These are phyloP conservation scores for Pelargonium myrrhifolium DNA, from an alignment of 441 rosid genomes.

Conservation along the genomic window DNA sequence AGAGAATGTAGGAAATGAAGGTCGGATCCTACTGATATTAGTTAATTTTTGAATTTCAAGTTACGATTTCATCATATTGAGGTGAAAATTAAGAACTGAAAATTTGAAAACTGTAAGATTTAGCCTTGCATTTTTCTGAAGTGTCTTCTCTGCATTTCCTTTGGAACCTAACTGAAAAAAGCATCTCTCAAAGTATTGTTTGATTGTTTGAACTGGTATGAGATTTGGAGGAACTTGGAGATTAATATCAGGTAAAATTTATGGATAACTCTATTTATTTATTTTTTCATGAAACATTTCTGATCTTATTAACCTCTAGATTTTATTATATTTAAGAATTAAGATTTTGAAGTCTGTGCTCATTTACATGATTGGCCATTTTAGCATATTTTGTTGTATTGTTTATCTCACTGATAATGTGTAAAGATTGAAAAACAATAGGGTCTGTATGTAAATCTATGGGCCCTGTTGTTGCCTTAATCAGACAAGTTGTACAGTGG, in stretches of 20 bases:
- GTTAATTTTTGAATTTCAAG: background rate
- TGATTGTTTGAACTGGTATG: slow-evolving; percentile 10
- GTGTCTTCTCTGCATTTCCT: background rate
- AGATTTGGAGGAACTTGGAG: slow-evolving; percentile 13
- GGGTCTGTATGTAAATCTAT: slow-evolving; percentile 34
- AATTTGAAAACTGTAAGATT: background rate
- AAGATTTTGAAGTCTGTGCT: slow-evolving; percentile 8
- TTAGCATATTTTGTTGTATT: slow-evolving; percentile 10
- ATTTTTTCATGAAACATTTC: slow-evolving; percentile 1
- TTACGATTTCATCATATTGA: background rate
- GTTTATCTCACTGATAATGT: slow-evolving; percentile 32
- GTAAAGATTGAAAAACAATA: slow-evolving; percentile 27
- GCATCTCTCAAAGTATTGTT: background rate
- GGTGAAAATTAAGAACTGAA: background rate
- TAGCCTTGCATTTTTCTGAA: background rate
- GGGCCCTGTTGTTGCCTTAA: slow-evolving; percentile 64
- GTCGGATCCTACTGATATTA: too few relatives aligned
- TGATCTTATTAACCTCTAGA: background rate
- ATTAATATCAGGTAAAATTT: slow-evolving; percentile 15
- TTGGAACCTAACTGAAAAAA: background rate
- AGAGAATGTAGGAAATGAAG: slow-evolving; percentile 14
- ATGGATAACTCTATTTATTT: background rate
- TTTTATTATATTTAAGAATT: background rate
- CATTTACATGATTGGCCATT: slow-evolving; percentile 11
- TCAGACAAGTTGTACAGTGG: slow-evolving; percentile 47